Conservation (phyloP, 202 grass and related monocot species). For the Schoenoplectus tabernaemontani region DNA sequence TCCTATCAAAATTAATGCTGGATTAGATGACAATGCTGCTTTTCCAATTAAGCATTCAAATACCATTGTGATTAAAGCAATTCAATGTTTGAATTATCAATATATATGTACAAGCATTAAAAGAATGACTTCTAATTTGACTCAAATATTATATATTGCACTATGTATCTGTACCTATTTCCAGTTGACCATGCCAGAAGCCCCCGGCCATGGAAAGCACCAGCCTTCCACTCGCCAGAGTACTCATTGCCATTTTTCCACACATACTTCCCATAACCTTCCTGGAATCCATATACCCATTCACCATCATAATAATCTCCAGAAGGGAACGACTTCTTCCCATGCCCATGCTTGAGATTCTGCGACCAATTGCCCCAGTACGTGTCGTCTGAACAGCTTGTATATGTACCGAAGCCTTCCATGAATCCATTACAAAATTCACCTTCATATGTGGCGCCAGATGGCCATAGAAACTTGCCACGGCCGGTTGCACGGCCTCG, state of each 20-base stretch:
- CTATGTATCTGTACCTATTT: slow-evolving; percentile 30
- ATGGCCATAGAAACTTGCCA: slow-evolving; percentile 78
- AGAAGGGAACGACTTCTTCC: slow-evolving; percentile 51
- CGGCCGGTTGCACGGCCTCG: slow-evolving; percentile 40
- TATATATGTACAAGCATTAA: background rate
- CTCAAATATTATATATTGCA: background rate
- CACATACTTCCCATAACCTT: slow-evolving; percentile 58
- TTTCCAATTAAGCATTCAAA: background rate
- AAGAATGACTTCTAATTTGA: background rate
- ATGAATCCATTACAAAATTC: slow-evolving; percentile 44
- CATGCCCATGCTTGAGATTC: slow-evolving; percentile 56
- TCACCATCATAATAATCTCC: slow-evolving; percentile 75
- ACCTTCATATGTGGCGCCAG: slow-evolving; percentile 73
- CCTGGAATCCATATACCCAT: slow-evolving; percentile 55
- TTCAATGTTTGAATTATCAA: background rate
- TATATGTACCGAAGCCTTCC: slow-evolving; percentile 49
- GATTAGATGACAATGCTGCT: background rate
- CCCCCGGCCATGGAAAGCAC: slow-evolving; percentile 56
- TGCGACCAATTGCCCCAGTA: slow-evolving; percentile 40
- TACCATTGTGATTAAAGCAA: background rate
- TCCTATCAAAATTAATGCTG: background rate
- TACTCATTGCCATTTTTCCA: slow-evolving; percentile 67
- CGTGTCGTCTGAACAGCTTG: slow-evolving; percentile 46
- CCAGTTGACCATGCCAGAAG: slow-evolving; percentile 46
- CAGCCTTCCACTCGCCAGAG: slow-evolving; percentile 52